Evolutionary conservation across 2,329 filamentous ascomycete genomes (phyloP), one percentile per base, ranked within the genome.

Genomic region (Trichoderma endophyticum): DNA sequence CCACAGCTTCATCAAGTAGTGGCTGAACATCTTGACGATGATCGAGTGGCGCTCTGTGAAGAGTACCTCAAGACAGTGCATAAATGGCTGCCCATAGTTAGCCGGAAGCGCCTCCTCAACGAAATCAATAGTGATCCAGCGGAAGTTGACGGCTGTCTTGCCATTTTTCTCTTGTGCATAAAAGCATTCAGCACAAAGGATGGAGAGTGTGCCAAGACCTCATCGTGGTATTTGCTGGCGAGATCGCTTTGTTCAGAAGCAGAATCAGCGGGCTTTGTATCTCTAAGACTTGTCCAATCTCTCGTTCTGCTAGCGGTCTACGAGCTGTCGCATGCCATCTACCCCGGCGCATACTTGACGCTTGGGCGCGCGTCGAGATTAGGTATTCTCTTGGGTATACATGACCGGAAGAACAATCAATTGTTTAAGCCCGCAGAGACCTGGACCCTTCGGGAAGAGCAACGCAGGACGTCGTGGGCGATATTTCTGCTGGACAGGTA

Each of bases 401-500:
- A 69, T 4, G 66, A 69, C 9, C 24, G 66, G 15, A 69, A 69
- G 56, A 69, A 69, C 36, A 70, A 70, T 30, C 28, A 62, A 18
- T 21, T 70, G 15, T 70, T 70, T 11, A 70, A 70, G 30, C 15
- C 57, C 1, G 67, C 67, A 3, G 67, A 70, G 14, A 70, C 67
- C 8, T 70, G 67, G 67, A 70, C 67, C 1, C 57, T 70, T 61
- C 57, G 67, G 12, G 67, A 70, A 30, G 67, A 70, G 30, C 67
- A 70, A 30, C 67, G 67, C 57, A 43, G 67, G 28, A 70, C 67
- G 28, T 70, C 57, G 57, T 70, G 67, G 67, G 30, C 34, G 12
- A 62, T 70, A 26, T 70, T 61, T 32, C 4, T 70, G 39, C 57
- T 70, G 3, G 67, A 70, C 21, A 70, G 67, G 67, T 70, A 18